A percentile compares a stretch with the other conserved stretches of the same genome.
These are phyloP conservation scores for Macrophomina tecta DNA, from an alignment of 2,329 filamentous ascomycete species.

Conservation along the genomic window DNA sequence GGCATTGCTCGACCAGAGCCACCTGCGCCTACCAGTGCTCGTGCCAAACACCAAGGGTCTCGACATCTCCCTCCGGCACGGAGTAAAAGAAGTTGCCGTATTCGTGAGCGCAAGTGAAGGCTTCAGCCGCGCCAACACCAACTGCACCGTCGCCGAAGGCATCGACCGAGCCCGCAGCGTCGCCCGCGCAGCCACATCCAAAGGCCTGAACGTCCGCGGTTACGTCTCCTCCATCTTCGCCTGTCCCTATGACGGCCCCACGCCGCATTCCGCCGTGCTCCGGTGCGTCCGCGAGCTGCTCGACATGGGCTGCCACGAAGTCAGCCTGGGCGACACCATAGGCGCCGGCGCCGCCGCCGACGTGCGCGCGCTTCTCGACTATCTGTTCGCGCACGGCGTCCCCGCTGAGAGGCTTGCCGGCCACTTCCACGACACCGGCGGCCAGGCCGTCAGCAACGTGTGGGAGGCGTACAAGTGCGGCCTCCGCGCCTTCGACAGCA, in stretches of 20 bases:
- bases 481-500: slow-evolving; percentile 37
- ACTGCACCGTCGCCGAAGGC: slow-evolving; percentile 48
- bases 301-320: slow-evolving; percentile 38
- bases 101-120: slow-evolving; percentile 52
- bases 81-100: slow-evolving; percentile 48
- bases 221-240: slow-evolving; percentile 47
- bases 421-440: slow-evolving; percentile 36
- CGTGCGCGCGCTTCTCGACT: slow-evolving; percentile 41
- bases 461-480: slow-evolving; percentile 35
- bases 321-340: slow-evolving; percentile 38
- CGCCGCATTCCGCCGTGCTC: slow-evolving; percentile 32
- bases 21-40: slow-evolving; percentile 43
- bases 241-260: slow-evolving; percentile 46
- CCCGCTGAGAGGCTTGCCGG: slow-evolving; percentile 35
- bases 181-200: slow-evolving; percentile 35
- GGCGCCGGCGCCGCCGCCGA: slow-evolving; percentile 35
- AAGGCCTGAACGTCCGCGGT: not conserved
- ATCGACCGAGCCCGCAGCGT: slow-evolving; percentile 44
- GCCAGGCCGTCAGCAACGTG: slow-evolving; percentile 38
- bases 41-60: slow-evolving; percentile 51
- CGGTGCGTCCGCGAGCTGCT: slow-evolving; percentile 30
- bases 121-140: slow-evolving; percentile 51
- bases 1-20: not conserved
- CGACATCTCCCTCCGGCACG: slow-evolving; percentile 62
- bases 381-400: slow-evolving; percentile 37